Evolutionary conservation across 495 filamentous ascomycete genomes (phyloP).

Genomic region (Podospora comata): DNA sequence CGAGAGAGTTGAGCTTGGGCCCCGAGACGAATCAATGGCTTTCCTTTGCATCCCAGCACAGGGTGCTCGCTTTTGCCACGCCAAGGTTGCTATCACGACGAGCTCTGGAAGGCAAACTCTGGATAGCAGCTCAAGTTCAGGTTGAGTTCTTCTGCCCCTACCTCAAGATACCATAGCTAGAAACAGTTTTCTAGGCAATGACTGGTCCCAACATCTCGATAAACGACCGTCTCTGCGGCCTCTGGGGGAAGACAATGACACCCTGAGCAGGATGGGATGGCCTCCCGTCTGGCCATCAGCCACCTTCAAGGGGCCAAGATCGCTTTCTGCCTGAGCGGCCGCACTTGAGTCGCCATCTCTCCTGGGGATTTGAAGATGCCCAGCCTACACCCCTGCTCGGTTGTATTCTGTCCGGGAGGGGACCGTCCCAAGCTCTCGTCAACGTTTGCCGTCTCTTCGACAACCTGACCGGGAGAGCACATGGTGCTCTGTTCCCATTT

Average conservation of each 20-base stretch:
- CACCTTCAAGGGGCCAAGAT: background rate
- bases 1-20: background rate
- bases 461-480: conserved; percentile 21
- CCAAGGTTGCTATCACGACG: background rate
- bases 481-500: conserved; percentile 17
- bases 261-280: background rate
- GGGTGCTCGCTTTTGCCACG: background rate
- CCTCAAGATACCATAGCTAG: background rate
- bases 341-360: background rate
- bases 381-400: conserved; percentile 24
- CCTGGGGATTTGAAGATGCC: conserved; percentile 1
- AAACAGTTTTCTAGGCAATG: background rate
- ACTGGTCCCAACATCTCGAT: background rate
- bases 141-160: background rate
- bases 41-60: background rate
- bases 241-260: background rate
- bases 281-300: background rate
- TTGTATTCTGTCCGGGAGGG: conserved; percentile 24
- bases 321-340: background rate
- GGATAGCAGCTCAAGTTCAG: background rate
- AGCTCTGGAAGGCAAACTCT: background rate
- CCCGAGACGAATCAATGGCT: conserved; percentile 3
- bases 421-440: conserved; percentile 18
- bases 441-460: conserved; percentile 8
- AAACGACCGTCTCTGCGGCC: background rate